Percentiles rank a stretch among this genome's conserved stretches.
phyloP scores from a whole-genome alignment of 1,139 yeast genomes.

The Diutina pseudorugosa region DNA sequence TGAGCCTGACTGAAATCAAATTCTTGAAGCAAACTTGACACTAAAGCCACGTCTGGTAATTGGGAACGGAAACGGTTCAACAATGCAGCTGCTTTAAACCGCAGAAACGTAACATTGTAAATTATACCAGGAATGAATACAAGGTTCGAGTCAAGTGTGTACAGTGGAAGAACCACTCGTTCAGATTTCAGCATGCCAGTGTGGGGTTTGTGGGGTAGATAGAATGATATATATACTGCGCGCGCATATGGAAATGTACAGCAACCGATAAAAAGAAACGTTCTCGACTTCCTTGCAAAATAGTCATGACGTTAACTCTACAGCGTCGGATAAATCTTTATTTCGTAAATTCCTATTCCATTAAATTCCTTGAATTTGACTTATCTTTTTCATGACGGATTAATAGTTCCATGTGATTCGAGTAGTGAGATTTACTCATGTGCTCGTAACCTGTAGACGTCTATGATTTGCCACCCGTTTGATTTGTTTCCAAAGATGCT shows the following conservation, averaged over 20 bases:
- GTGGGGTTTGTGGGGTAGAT: slow-evolving; percentile 1
- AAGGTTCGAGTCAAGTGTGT: slow-evolving; percentile 31
- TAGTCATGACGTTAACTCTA: not conserved
- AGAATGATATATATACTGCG: not conserved
- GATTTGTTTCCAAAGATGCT: not conserved
- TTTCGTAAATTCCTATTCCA: not conserved
- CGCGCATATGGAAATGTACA: not conserved
- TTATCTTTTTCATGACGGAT: not conserved
- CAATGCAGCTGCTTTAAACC: slow-evolving; percentile 36
- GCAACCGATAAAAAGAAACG: not conserved
- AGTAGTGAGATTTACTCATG: not conserved
- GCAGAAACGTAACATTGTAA: slow-evolving; percentile 41
- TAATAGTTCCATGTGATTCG: not conserved
- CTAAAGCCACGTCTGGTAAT: slow-evolving; percentile 18
- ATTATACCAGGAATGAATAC: slow-evolving; percentile 51
- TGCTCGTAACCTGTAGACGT: not conserved
- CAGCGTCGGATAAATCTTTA: not conserved
- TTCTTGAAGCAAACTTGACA: slow-evolving; percentile 21
- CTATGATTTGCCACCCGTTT: not conserved
- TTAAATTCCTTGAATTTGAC: too few relatives aligned
- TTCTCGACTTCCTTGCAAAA: not conserved
- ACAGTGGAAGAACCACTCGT: slow-evolving; percentile 24
- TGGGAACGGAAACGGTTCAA: slow-evolving; percentile 25
- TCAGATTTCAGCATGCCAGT: slow-evolving; percentile 1
- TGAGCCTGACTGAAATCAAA: slow-evolving; percentile 16